Percentiles rank a stretch among this genome's conserved stretches.
These are phyloP conservation scores for Globisporangium emineosum DNA, from an alignment of 352 stramenopile genomes.

Conservation along the genomic window DNA sequence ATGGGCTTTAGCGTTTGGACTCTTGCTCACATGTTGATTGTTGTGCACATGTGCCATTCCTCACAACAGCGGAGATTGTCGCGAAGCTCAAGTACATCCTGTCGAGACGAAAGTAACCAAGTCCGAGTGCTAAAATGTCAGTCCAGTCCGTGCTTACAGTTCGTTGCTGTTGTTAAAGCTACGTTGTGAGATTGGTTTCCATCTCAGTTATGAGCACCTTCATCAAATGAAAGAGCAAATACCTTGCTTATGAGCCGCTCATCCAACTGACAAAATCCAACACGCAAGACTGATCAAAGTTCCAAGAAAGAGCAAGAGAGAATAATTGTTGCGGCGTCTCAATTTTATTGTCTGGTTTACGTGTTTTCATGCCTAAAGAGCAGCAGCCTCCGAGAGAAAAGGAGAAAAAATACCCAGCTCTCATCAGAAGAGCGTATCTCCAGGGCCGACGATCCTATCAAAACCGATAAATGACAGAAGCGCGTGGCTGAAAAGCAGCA, in stretches of 20 bases:
- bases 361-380: slow-evolving; percentile 21
- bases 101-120: slow-evolving; percentile 62
- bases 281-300: too few species aligned
- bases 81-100: slow-evolving; percentile 91
- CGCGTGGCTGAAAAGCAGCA: slow-evolving; percentile 8
- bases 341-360: slow-evolving; percentile 76
- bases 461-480: slow-evolving; percentile 10
- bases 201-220: too few species aligned
- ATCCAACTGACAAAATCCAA: too few species aligned
- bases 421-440: slow-evolving; percentile 4
- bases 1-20: not conserved
- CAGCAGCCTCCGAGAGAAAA: not conserved
- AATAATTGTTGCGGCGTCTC: slow-evolving; percentile 63
- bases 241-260: too few species aligned
- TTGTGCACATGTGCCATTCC: not conserved
- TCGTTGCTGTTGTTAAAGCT: not conserved
- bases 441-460: slow-evolving; percentile 2
- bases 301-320: too few species aligned
- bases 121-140: not conserved
- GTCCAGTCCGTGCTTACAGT: not conserved
- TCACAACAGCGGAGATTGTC: slow-evolving; percentile 73
- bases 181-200: not conserved
- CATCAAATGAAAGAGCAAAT: too few species aligned
- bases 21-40: not conserved
- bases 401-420: not conserved